These are phyloP conservation scores for Maudiozyma serrabonitensis DNA, from an alignment of 805 yeast genomes.

Conservation along the genomic window DNA sequence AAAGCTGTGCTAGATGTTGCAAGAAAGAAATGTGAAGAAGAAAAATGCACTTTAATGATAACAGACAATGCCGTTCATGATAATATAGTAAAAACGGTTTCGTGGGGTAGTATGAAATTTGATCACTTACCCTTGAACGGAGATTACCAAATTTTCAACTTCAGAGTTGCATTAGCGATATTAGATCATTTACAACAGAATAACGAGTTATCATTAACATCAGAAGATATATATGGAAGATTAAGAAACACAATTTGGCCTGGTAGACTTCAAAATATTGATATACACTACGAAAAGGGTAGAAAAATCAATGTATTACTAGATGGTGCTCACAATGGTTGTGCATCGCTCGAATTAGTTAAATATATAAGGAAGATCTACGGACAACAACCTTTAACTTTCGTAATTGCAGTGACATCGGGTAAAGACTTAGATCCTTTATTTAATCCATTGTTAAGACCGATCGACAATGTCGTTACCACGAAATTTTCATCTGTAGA, in stretches of 20 bases:
- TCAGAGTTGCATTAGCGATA: slow-evolving; percentile 56
- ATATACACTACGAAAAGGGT: slow-evolving; percentile 16
- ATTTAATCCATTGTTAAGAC: slow-evolving; percentile 39
- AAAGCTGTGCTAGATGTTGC: slow-evolving; percentile 42
- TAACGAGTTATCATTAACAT: slow-evolving; percentile 24
- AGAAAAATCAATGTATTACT: slow-evolving; percentile 35
- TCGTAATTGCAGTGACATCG: slow-evolving; percentile 64
- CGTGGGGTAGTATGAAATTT: slow-evolving; percentile 27
- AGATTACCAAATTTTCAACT: slow-evolving; percentile 58
- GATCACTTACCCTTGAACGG: slow-evolving; percentile 53
- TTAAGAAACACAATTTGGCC: slow-evolving; percentile 63
- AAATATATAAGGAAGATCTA: slow-evolving; percentile 36
- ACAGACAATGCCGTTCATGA: slow-evolving; percentile 11
- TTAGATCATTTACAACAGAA: slow-evolving; percentile 31
- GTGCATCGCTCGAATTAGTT: slow-evolving; percentile 69
- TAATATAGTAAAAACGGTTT: slow-evolving; percentile 14
- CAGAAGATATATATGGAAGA: slow-evolving; percentile 39
- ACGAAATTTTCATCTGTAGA: slow-evolving; percentile 63
- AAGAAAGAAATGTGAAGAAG: slow-evolving; percentile 26
- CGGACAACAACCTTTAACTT: slow-evolving; percentile 30
- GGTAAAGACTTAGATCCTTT: slow-evolving; percentile 55
- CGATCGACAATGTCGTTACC: slow-evolving; percentile 48
- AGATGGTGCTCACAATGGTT: slow-evolving; percentile 91
- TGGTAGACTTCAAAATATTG: slow-evolving; percentile 62
- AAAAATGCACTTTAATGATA: slow-evolving; percentile 24